These are phyloP conservation scores for Candida xyloterini DNA, from an alignment of 805 yeast genomes.

Conservation along the genomic window DNA sequence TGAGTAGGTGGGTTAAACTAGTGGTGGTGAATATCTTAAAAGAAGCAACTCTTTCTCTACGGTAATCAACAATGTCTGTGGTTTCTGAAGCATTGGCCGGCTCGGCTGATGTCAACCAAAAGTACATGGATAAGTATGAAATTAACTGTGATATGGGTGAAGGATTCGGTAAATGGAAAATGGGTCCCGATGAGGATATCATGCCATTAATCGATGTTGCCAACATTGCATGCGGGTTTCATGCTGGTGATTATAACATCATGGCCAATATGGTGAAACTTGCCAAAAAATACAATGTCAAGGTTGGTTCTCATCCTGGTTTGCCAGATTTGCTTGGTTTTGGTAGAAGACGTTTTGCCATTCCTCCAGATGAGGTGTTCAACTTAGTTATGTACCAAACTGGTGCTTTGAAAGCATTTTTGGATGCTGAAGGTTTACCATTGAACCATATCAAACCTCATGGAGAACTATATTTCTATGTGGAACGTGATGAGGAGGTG, in stretches of 20 bases:
- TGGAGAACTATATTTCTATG: constrained; percentile 38
- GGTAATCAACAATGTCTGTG: not conserved
- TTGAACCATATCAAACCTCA: constrained; percentile 38
- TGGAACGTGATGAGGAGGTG: constrained; percentile 35
- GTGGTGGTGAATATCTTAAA: too few relatives aligned
- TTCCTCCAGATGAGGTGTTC: constrained; percentile 37
- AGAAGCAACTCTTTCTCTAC: too few relatives aligned
- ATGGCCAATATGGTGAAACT: constrained; percentile 35
- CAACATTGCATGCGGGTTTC: constrained; percentile 41
- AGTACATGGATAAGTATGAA: constrained; percentile 24
- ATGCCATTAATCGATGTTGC: constrained; percentile 40
- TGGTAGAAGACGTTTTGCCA: constrained; percentile 37
- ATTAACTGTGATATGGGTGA: constrained; percentile 26
- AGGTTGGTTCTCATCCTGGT: constrained; percentile 41
- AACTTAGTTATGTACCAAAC: constrained; percentile 38
- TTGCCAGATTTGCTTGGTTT: constrained; percentile 39
- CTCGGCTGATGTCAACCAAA: constrained; percentile 20
- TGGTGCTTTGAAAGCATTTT: constrained; percentile 38
- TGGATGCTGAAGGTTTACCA: constrained; percentile 35
- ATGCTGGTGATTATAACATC: constrained; percentile 39
- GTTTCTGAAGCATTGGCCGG: constrained; percentile 10
- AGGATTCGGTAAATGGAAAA: constrained; percentile 37
- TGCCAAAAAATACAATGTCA: constrained; percentile 35
- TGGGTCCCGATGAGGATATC: constrained; percentile 40
- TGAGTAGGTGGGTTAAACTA: too few relatives aligned